Conservation (phyloP, 2,329 filamentous ascomycete species). For the Scedosporium minutisporum region DNA sequence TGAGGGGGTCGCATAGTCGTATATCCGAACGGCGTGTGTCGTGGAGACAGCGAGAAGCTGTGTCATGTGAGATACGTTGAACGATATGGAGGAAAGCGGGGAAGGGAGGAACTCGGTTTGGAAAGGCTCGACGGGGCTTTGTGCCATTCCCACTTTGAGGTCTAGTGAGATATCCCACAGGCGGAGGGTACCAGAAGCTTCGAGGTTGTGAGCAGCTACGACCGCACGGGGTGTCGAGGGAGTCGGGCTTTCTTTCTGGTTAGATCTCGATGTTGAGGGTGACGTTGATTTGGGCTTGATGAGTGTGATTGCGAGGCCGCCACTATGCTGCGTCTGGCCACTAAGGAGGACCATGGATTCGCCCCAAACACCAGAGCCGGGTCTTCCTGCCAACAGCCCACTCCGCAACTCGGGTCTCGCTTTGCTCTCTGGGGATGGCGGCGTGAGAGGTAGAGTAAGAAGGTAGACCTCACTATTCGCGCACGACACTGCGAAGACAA, state of each 20-base stretch:
- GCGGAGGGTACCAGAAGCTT: conserved; percentile 48
- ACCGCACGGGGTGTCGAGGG: conserved; percentile 35
- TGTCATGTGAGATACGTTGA: conserved; percentile 49
- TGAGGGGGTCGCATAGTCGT: conserved; percentile 48
- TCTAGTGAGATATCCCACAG: conserved; percentile 49
- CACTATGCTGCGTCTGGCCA: conserved; percentile 42
- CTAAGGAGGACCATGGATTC: conserved; percentile 45
- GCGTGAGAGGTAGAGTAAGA: conserved; percentile 50
- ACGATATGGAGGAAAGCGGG: conserved; percentile 45
- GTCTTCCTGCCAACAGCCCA: conserved; percentile 41
- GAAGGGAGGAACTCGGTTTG: conserved; percentile 50
- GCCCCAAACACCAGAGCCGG: conserved; percentile 54
- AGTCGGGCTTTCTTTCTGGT: conserved; percentile 6
- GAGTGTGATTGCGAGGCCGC: conserved; percentile 46
- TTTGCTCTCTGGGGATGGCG: conserved; percentile 52
- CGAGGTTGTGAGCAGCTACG: conserved; percentile 50
- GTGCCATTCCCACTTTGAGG: conserved; percentile 15
- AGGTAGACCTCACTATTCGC: conserved; percentile 47
- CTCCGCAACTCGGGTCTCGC: conserved; percentile 40
- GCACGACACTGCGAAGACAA: conserved; percentile 53
- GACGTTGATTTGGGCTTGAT: conserved; percentile 27
- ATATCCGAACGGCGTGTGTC: conserved; percentile 48
- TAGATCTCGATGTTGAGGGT: conserved; percentile 2
- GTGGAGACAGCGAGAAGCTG: conserved; percentile 49
- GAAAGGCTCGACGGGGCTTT: conserved; percentile 35